phyloP scores from a whole-genome alignment of 1,284 basidiomycete genomes.

The Tremellales sp. region DNA sequence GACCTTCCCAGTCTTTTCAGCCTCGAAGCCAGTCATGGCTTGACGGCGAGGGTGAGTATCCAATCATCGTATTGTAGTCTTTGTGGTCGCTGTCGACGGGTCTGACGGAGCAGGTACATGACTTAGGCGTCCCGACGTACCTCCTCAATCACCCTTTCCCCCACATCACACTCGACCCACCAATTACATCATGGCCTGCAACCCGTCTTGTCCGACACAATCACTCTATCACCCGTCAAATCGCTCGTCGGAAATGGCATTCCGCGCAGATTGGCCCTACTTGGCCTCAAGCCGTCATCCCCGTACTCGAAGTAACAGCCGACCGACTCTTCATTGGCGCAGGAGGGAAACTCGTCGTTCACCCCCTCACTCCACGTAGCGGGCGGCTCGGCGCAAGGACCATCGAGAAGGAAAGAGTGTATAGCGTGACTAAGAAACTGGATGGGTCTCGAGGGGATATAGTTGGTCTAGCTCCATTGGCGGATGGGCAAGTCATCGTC shows the following conservation, averaged over 20 bases:
- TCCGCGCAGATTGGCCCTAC: conserved; percentile 36
- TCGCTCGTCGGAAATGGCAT: conserved; percentile 24
- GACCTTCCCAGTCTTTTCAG: conserved; percentile 19
- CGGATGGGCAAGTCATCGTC: conserved; percentile 12
- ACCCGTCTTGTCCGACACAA: conserved; percentile 20
- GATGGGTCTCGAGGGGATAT: conserved; percentile 31
- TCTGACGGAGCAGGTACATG: conserved; percentile 19
- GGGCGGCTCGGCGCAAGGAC: conserved; percentile 2
- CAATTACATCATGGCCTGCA: conserved; percentile 16
- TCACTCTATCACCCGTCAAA: conserved; percentile 14
- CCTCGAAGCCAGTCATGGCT: conserved; percentile 11
- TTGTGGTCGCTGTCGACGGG: background rate
- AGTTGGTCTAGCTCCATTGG: conserved; percentile 19
- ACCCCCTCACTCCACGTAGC: conserved; percentile 19
- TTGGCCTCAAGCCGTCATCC: conserved; percentile 36
- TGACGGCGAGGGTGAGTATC: conserved; percentile 17
- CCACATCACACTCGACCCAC: conserved; percentile 22
- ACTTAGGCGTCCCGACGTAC: conserved; percentile 33
- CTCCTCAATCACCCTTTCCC: conserved; percentile 22
- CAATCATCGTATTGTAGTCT: too few relatives aligned
- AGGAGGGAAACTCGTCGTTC: conserved; percentile 29
- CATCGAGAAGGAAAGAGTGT: conserved; percentile 8
- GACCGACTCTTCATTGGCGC: conserved; percentile 30
- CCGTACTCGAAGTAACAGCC: conserved; percentile 21
- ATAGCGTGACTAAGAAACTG: conserved; percentile 14